A percentile compares a stretch with the other conserved stretches of the same genome.
These are phyloP conservation scores for Eucalyptus microcorys DNA, from an alignment of 345 rosid genomes.

Conservation along the genomic window DNA sequence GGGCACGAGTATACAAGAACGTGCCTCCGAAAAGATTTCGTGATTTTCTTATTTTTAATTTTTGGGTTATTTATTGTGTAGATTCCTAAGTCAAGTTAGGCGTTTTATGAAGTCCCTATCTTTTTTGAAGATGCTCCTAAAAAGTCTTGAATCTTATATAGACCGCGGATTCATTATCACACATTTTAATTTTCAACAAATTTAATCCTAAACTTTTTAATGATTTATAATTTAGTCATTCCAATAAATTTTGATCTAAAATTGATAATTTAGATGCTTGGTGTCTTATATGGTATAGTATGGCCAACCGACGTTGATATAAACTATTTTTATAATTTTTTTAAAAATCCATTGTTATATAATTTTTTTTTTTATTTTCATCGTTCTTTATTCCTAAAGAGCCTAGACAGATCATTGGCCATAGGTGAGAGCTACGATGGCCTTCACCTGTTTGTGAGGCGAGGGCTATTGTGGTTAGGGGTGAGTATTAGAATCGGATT, in stretches of 20 bases:
- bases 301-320: rapidly evolving
- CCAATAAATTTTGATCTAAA: rapidly evolving
- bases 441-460: rapidly evolving
- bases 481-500: no score
- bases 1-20: neutral
- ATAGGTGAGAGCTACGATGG: neutral
- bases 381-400: neutral
- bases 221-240: no score
- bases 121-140: neutral
- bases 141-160: neutral
- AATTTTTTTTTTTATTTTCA: no score
- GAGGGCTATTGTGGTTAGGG: neutral
- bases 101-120: neutral
- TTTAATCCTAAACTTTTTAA: neutral
- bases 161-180: rapidly evolving
- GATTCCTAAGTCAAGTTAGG: neutral
- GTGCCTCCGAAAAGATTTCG: neutral
- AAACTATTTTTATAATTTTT: rapidly evolving
- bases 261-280: rapidly evolving
- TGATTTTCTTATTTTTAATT: neutral
- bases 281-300: rapidly evolving
- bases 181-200: rapidly evolving
- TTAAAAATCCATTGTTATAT: no score
- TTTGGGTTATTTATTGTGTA: neutral
- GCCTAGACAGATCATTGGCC: rapidly evolving